phyloP scores from a whole-genome alignment of 225 moss, liverwort and hornwort species.

The Marchantia paleacea region DNA sequence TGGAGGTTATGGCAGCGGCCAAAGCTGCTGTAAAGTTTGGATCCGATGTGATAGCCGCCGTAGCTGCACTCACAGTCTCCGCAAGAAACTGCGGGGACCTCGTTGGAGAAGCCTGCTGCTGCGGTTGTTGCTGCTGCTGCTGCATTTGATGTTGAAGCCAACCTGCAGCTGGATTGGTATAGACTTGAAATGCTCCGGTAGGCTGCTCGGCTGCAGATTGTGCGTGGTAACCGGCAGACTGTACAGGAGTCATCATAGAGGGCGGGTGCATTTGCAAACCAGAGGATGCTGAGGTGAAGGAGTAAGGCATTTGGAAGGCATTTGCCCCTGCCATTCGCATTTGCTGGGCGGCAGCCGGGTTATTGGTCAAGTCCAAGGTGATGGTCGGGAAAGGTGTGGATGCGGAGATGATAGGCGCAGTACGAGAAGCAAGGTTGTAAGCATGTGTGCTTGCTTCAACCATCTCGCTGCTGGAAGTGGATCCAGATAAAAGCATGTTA shows the following conservation, averaged over 20 bases:
- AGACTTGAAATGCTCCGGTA: slow-evolving; percentile 16
- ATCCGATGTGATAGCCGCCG: slow-evolving; percentile 69
- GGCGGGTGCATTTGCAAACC: slow-evolving; percentile 13
- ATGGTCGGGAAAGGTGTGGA: slow-evolving; percentile 62
- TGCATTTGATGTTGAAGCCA: not conserved
- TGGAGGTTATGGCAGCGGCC: slow-evolving; percentile 69
- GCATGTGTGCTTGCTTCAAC: slow-evolving; percentile 33
- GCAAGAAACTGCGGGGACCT: slow-evolving; percentile 31
- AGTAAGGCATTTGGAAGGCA: slow-evolving; percentile 12
- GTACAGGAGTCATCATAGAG: not conserved
- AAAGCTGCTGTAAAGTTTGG: slow-evolving; percentile 69
- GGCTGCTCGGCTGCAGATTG: slow-evolving; percentile 30
- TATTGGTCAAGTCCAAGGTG: slow-evolving; percentile 55
- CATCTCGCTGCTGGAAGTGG: slow-evolving; percentile 35
- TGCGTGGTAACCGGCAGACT: not conserved
- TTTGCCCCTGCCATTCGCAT: not conserved
- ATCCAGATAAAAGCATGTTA: slow-evolving; percentile 62
- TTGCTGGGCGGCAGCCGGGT: not conserved
- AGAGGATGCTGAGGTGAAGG: not conserved
- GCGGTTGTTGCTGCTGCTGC: slow-evolving; percentile 2
- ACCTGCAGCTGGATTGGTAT: slow-evolving; percentile 2
- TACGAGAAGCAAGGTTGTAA: slow-evolving; percentile 3
- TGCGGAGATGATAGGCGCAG: slow-evolving; percentile 40
- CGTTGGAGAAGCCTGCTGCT: not conserved
- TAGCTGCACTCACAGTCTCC: slow-evolving; percentile 61